Evolutionary conservation across 2,329 filamentous ascomycete species (phyloP).

Genomic region (Leptographium radiaticola): DNA sequence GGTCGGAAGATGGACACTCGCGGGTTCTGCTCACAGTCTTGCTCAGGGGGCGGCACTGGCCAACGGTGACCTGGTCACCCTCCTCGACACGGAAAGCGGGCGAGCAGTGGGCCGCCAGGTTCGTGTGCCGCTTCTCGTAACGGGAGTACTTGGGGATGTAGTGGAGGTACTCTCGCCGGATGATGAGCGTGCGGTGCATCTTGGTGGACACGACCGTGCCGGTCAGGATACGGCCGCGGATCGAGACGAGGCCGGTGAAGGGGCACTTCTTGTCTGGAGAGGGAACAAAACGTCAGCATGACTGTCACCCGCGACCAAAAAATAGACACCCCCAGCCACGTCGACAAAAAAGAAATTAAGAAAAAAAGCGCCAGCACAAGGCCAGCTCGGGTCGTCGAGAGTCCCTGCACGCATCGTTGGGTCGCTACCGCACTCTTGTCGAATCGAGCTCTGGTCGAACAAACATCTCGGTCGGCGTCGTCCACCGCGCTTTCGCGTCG

Average conservation of each 20-base stretch:
- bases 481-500: no score
- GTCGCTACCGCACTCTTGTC: no score
- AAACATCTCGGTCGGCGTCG: no score
- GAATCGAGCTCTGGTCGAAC: no score
- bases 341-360: no score
- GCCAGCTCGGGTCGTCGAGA: no score
- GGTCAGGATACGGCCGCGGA: constrained; percentile 99
- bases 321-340: no score
- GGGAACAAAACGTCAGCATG: not conserved
- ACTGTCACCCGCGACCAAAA: no score
- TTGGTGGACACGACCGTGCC: constrained; percentile 99
- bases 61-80: constrained; percentile 97
- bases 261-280: constrained; percentile 99
- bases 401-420: no score
- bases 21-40: constrained; percentile 65
- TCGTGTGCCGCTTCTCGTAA: constrained; percentile 99
- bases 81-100: constrained; percentile 99
- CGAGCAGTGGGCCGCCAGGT: constrained; percentile 96
- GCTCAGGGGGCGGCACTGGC: constrained; percentile 97
- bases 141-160: constrained; percentile 99
- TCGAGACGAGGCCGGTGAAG: constrained; percentile 97
- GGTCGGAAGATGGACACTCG: no score
- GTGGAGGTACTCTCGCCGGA: constrained; percentile 99
- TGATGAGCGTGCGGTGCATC: constrained; percentile 99
- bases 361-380: no score